A percentile compares a stretch with the other conserved stretches of the same genome.
These are phyloP conservation scores for Bipolaris oryzae DNA, from an alignment of 2,329 filamentous ascomycete genomes.

Conservation along the genomic window DNA sequence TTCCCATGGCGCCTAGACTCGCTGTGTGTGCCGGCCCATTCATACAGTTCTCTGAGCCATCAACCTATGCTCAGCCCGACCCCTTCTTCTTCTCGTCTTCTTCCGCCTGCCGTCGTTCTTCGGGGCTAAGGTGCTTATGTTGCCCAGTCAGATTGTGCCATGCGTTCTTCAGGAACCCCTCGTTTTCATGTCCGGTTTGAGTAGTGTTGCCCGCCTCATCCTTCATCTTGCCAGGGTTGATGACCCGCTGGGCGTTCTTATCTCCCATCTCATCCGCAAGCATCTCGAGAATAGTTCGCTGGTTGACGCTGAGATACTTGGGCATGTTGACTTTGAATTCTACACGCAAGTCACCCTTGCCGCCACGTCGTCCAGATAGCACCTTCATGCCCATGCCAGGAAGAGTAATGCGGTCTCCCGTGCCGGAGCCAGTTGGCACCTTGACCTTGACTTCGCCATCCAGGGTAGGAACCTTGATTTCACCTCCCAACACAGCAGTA, in stretches of 20 bases:
- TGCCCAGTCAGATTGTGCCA: conserved; percentile 94
- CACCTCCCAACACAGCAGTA: conserved; percentile 88
- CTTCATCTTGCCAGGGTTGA: conserved; percentile 71
- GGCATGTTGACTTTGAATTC: conserved; percentile 97
- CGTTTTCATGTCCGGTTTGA: conserved; percentile 66
- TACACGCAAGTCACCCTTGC: conserved; percentile 82
- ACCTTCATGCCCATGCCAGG: conserved; percentile 94
- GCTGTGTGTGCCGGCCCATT: conserved; percentile 19
- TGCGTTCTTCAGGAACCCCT: conserved; percentile 89
- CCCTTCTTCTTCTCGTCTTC: conserved; percentile 42
- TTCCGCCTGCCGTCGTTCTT: conserved; percentile 42
- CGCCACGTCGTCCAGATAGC: conserved; percentile 64
- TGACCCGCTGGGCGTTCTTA: conserved; percentile 86
- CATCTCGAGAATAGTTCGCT: conserved; percentile 92
- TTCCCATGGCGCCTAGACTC: conserved; percentile 10
- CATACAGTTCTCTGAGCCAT: conserved; percentile 11
- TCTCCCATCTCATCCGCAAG: conserved; percentile 95
- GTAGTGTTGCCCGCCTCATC: conserved; percentile 24
- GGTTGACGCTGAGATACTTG: conserved; percentile 89
- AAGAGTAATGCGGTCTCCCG: conserved; percentile 88
- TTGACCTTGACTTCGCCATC: conserved; percentile 90
- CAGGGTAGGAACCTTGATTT: conserved; percentile 86
- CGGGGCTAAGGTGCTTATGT: conserved; percentile 42
- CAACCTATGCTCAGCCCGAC: conserved; percentile 39
- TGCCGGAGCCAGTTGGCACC: conserved; percentile 87